Evolutionary conservation across 1,139 yeast species (phyloP).

Genomic region (Pichiaceae sp.): DNA sequence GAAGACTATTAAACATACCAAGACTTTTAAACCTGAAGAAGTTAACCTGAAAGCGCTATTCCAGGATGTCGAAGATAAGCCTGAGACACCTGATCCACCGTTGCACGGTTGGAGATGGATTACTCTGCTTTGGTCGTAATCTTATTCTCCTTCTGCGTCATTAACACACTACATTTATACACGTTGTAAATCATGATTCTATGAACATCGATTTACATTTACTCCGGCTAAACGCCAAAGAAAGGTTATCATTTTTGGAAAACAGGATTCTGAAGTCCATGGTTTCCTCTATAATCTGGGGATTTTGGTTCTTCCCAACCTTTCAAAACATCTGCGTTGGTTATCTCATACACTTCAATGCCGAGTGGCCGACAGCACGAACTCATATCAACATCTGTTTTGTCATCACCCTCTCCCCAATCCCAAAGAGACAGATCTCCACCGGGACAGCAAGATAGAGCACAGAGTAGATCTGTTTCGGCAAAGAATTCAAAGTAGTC

Average conservation of each 20-base stretch:
- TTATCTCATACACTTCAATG: conserved; percentile 49
- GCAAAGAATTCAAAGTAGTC: conserved; percentile 64
- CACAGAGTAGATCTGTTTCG: conserved; percentile 56
- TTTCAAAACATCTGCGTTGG: conserved; percentile 34
- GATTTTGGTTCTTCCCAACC: conserved; percentile 45
- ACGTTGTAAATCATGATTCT: too few species aligned
- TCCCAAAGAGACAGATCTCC: conserved; percentile 66
- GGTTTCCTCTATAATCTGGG: conserved; percentile 47
- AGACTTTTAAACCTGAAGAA: conserved; percentile 30
- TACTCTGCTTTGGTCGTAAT: too few species aligned
- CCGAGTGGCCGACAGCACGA: conserved; percentile 58
- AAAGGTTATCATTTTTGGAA: too few species aligned
- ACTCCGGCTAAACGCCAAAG: too few species aligned
- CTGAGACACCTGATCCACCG: too few species aligned
- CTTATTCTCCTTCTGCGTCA: too few species aligned
- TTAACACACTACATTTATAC: too few species aligned
- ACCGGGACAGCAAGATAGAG: conserved; percentile 64
- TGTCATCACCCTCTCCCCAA: conserved; percentile 53
- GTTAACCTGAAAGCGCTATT: conserved; percentile 31
- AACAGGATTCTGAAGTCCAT: conserved; percentile 33
- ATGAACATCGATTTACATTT: too few species aligned
- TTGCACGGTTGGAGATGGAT: too few species aligned
- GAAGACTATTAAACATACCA: conserved; percentile 35
- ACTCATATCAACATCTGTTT: conserved; percentile 42
- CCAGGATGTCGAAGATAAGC: conserved; percentile 12